These are phyloP conservation scores for Aotearoamyces nothofagi DNA, from an alignment of 2,329 filamentous ascomycete genomes.

Conservation along the genomic window DNA sequence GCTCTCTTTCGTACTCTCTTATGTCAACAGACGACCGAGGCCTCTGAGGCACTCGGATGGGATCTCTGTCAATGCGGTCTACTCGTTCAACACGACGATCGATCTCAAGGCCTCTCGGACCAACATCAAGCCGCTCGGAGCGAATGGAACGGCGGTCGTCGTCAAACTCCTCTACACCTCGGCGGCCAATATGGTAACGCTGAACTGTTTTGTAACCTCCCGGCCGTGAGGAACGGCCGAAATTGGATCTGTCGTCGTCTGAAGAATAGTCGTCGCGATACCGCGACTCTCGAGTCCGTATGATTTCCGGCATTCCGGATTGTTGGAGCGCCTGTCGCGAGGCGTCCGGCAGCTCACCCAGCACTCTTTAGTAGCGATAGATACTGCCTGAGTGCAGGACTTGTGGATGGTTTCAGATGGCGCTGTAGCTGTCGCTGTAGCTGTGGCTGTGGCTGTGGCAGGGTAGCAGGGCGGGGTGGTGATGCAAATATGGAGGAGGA, in stretches of 20 bases:
- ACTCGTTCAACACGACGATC: conserved; percentile 16
- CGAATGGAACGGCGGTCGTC: conserved; percentile 2
- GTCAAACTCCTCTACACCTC: conserved; percentile 1
- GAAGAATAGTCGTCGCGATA: conserved; percentile 2
- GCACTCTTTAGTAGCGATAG: background rate
- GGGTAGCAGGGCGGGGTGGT: background rate
- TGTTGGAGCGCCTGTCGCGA: background rate
- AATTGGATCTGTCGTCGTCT: conserved; percentile 1
- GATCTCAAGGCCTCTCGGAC: conserved; percentile 12
- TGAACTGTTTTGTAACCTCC: conserved; percentile 2
- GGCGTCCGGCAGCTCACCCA: background rate
- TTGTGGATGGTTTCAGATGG: background rate
- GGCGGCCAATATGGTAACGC: conserved; percentile 1
- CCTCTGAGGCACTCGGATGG: no score
- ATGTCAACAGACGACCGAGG: conserved; percentile 15
- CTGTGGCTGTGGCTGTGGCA: background rate
- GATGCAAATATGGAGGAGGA: no score
- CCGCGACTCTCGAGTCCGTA: conserved; percentile 3
- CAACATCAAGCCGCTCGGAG: conserved; percentile 1
- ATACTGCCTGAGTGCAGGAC: background rate
- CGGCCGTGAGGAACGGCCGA: conserved; percentile 1
- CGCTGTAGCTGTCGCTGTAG: background rate
- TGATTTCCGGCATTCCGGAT: conserved; percentile 4
- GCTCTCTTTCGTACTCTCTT: conserved; percentile 9
- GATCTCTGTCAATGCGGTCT: conserved; percentile 6